Percentiles rank a stretch among this genome's conserved stretches.
phyloP scores from a whole-genome alignment of 148 eudicot genomes.

The Selenicereus undatus region DNA sequence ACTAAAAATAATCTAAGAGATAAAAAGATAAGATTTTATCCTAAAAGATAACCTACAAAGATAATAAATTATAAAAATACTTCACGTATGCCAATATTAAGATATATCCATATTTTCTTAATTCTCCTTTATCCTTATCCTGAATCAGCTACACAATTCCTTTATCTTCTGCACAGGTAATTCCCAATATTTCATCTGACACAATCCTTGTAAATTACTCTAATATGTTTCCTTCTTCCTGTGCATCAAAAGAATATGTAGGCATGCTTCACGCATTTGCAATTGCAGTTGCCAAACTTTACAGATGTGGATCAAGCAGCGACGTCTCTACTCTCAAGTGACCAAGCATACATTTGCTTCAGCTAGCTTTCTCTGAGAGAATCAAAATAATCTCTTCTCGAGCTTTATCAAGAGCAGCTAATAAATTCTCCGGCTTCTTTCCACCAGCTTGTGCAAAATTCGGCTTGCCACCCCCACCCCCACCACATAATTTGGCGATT shows the following conservation, averaged over 20 bases:
- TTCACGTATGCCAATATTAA: too few relatives aligned
- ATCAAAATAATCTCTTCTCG: constrained; percentile 52
- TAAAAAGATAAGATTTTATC: too few relatives aligned
- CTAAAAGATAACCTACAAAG: too few relatives aligned
- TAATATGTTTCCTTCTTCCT: not conserved
- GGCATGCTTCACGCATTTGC: not conserved
- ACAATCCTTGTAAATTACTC: too few relatives aligned
- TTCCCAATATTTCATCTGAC: not conserved
- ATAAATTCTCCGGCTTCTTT: constrained; percentile 73
- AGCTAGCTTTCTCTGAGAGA: constrained; percentile 51
- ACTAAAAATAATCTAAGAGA: too few relatives aligned
- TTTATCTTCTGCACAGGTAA: not conserved
- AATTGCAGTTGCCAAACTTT: not conserved
- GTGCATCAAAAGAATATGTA: not conserved
- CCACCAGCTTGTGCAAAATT: constrained; percentile 98
- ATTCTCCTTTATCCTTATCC: too few relatives aligned
- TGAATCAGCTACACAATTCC: not conserved
- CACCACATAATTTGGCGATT: constrained; percentile 87
- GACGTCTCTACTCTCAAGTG: not conserved
- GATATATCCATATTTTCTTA: too few relatives aligned
- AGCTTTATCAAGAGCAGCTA: constrained; percentile 71
- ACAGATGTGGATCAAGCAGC: not conserved
- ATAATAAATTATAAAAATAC: too few relatives aligned
- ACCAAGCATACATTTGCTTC: constrained; percentile 9
- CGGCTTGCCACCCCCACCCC: constrained; percentile 94